A percentile compares a stretch with the other conserved stretches of the same genome.
phyloP scores from a whole-genome alignment of 257 asterid genomes.

The Thymus mandschuricus region DNA sequence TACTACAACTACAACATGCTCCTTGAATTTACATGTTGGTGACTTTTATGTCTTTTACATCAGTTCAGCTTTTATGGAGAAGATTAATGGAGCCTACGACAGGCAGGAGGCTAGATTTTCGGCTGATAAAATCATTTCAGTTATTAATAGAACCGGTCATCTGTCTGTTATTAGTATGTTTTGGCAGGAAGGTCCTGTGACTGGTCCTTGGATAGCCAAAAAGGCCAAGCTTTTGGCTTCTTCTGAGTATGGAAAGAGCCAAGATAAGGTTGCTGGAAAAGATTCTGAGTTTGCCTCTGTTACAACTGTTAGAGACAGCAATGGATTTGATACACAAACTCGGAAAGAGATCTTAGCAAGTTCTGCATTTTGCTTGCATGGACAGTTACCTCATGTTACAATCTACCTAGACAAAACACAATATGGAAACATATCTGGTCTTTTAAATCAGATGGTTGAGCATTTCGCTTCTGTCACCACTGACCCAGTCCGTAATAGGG shows the following conservation, averaged over 20 bases:
- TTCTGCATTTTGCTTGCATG: slow-evolving; percentile 69
- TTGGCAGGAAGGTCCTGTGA: slow-evolving; percentile 73
- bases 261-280: slow-evolving; percentile 55
- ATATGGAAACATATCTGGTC: slow-evolving; percentile 52
- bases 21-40: slow-evolving; percentile 65
- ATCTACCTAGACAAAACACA: slow-evolving; percentile 55
- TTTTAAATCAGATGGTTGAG: slow-evolving; percentile 57
- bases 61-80: slow-evolving; percentile 44
- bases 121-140: slow-evolving; percentile 61
- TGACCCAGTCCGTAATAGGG: slow-evolving; percentile 41
- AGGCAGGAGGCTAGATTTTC: slow-evolving; percentile 46
- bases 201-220: slow-evolving; percentile 87
- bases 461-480: slow-evolving; percentile 48
- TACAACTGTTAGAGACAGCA: slow-evolving; percentile 65
- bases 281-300: slow-evolving; percentile 80
- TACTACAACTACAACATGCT: slow-evolving; percentile 46
- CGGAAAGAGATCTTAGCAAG: slow-evolving; percentile 72
- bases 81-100: slow-evolving; percentile 40
- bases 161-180: slow-evolving; percentile 65
- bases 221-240: slow-evolving; percentile 80
- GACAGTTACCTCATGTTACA: slow-evolving; percentile 57
- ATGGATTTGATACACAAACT: slow-evolving; percentile 55
- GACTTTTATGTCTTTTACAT: slow-evolving; percentile 58
- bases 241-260: slow-evolving; percentile 60
- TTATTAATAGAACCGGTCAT: slow-evolving; percentile 44